Percentiles rank a stretch among this genome's conserved stretches.
phyloP scores from a whole-genome alignment of 805 yeast species.

The Ogataea pilisensis region DNA sequence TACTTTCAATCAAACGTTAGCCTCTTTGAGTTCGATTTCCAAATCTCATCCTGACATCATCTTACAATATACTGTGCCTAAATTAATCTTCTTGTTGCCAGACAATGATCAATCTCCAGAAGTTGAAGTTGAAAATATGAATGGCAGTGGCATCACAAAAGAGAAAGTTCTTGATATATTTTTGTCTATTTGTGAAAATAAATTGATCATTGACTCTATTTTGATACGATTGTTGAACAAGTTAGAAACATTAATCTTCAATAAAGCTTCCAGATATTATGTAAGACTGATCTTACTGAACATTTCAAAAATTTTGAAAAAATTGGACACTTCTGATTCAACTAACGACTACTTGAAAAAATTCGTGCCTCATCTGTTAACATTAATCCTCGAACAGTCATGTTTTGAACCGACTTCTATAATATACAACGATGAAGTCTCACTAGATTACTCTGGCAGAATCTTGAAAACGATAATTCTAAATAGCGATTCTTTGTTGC shows the following conservation, averaged over 20 bases:
- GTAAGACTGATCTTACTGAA: conserved; percentile 24
- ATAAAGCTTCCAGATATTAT: conserved; percentile 14
- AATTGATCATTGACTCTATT: conserved; percentile 41
- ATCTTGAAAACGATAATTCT: conserved; percentile 39
- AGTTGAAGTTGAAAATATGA: too few relatives aligned
- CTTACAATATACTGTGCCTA: conserved; percentile 49
- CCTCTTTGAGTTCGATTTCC: conserved; percentile 50
- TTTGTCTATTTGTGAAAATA: conserved; percentile 37
- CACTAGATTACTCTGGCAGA: conserved; percentile 38
- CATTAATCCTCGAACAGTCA: conserved; percentile 10
- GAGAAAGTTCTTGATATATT: conserved; percentile 34
- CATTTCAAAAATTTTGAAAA: conserved; percentile 18
- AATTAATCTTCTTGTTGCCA: conserved; percentile 47
- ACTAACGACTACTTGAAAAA: conserved; percentile 36
- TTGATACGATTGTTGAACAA: conserved; percentile 42
- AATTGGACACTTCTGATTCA: conserved; percentile 9
- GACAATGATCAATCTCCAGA: conserved; percentile 20
- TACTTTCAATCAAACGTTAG: conserved; percentile 49
- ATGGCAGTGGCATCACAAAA: too few relatives aligned
- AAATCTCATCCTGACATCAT: conserved; percentile 36
- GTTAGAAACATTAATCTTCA: conserved; percentile 19
- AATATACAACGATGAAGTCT: conserved; percentile 19
- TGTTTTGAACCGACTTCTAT: conserved; percentile 8
- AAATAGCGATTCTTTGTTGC: conserved; percentile 37
- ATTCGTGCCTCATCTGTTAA: conserved; percentile 39